Conservation (phyloP, 73 alveolate genomes). For the Paramecium tetraurelia region DNA sequence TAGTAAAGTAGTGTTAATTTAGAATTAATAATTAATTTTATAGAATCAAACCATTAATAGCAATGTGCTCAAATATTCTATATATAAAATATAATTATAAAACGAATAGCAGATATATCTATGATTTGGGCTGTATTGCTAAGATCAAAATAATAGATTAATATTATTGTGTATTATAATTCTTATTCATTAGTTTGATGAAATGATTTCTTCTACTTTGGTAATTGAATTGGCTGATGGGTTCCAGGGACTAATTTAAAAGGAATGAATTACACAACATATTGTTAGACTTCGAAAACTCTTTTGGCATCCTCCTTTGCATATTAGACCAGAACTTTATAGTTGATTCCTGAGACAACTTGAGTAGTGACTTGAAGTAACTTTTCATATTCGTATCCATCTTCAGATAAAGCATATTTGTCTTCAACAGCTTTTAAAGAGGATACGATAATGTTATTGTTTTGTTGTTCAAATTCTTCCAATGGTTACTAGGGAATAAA, state of each 20-base stretch:
- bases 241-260: not conserved
- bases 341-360: not conserved
- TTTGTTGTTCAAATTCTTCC: not conserved
- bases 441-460: not conserved
- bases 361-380: not conserved
- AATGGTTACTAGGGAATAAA: not conserved
- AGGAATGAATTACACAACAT: not conserved
- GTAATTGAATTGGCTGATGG: slow-evolving; percentile 8
- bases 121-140: not conserved
- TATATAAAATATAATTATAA: not conserved
- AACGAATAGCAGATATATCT: not conserved
- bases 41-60: not conserved
- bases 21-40: not conserved
- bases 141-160: not conserved
- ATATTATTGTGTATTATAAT: not conserved
- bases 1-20: too few species aligned
- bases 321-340: not conserved
- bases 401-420: not conserved
- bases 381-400: not conserved
- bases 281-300: not conserved
- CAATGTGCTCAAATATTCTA: not conserved
- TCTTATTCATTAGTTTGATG: not conserved
- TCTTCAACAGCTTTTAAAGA: not conserved
- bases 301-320: not conserved
- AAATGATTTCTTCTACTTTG: not conserved